Percentiles rank a stretch among this genome's conserved stretches.
Evolutionary conservation across 202 grass and related monocot species (phyloP).

Genomic region (Zoysia matrella): DNA sequence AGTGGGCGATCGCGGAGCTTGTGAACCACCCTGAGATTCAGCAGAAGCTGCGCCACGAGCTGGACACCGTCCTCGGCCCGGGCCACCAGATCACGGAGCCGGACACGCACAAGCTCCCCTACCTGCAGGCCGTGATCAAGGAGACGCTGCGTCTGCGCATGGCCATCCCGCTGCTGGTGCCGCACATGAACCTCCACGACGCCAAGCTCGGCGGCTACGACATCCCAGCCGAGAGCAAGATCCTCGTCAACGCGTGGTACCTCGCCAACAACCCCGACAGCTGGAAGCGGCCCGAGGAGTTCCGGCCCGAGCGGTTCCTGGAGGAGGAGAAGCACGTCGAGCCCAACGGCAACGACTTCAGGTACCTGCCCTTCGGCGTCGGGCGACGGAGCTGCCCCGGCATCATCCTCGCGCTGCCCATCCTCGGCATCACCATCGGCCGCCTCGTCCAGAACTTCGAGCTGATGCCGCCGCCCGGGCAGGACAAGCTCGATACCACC

Average conservation of each 20-base stretch:
- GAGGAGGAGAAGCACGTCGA: slow-evolving; percentile 89
- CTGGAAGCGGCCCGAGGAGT: slow-evolving; percentile 78
- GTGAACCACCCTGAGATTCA: slow-evolving; percentile 86
- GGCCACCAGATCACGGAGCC: slow-evolving; percentile 73
- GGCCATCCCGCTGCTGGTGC: slow-evolving; percentile 87
- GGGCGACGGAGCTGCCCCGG: slow-evolving; percentile 84
- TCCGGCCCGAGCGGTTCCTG: slow-evolving; percentile 84
- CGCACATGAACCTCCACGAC: slow-evolving; percentile 86
- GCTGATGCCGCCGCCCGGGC: slow-evolving; percentile 69
- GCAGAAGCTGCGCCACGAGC: slow-evolving; percentile 61
- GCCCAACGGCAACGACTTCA: slow-evolving; percentile 85
- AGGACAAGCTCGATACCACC: slow-evolving; percentile 72
- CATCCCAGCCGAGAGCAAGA: slow-evolving; percentile 82
- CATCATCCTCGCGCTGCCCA: slow-evolving; percentile 89
- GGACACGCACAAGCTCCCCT: slow-evolving; percentile 73
- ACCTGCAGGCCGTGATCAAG: slow-evolving; percentile 86
- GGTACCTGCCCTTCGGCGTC: slow-evolving; percentile 84
- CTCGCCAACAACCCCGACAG: slow-evolving; percentile 78
- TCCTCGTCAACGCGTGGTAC: slow-evolving; percentile 94
- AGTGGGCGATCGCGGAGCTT: slow-evolving; percentile 87
- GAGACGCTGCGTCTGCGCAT: slow-evolving; percentile 90
- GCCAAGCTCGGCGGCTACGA: slow-evolving; percentile 78
- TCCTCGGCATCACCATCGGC: slow-evolving; percentile 85
- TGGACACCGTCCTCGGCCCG: slow-evolving; percentile 56
- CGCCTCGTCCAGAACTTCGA: slow-evolving; percentile 88